These are phyloP conservation scores for Phoenix dactylifera DNA, from an alignment of 176 grass and related monocot genomes.

Conservation along the genomic window DNA sequence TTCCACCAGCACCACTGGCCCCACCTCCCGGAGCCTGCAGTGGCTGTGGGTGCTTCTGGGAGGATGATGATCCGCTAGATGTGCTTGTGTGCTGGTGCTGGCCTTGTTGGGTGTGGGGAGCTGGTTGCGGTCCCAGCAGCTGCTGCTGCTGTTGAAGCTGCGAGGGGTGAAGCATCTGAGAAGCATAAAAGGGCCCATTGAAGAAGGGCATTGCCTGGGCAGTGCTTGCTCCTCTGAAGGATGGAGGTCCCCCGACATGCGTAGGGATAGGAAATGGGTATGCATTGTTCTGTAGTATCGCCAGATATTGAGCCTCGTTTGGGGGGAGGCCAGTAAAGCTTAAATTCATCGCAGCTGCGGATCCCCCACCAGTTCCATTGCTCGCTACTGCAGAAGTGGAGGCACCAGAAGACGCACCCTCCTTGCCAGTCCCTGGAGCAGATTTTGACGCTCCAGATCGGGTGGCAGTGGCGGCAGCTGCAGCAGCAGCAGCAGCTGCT, in stretches of 20 bases:
- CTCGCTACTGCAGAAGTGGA: conserved; percentile 25
- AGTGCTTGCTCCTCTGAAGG: conserved; percentile 52
- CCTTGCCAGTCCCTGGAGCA: conserved; percentile 20
- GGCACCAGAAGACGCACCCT: conserved; percentile 26
- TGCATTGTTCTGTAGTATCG: conserved; percentile 61
- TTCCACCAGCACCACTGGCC: conserved; percentile 27
- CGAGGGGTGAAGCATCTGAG: conserved; percentile 78
- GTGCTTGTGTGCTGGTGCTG: conserved; percentile 2
- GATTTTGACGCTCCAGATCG: conserved; percentile 52
- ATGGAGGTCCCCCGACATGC: conserved; percentile 47
- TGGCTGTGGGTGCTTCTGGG: conserved; percentile 18
- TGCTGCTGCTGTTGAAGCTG: conserved; percentile 64
- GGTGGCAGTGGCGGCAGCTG: conserved; percentile 39
- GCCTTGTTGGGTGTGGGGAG: neutral
- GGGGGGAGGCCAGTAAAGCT: conserved; percentile 69
- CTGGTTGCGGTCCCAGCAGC: conserved; percentile 25
- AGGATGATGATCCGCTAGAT: neutral
- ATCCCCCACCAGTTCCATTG: conserved; percentile 18
- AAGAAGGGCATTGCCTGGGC: conserved; percentile 80
- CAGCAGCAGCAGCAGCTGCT: conserved; percentile 25
- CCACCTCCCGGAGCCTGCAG: conserved; percentile 25
- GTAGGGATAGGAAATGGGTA: conserved; percentile 70
- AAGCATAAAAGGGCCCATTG: conserved; percentile 59
- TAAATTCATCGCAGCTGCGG: conserved; percentile 54
- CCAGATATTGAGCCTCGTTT: conserved; percentile 62